phyloP scores from a whole-genome alignment of 805 yeast genomes.

The Alloascoidea hylecoeti region DNA sequence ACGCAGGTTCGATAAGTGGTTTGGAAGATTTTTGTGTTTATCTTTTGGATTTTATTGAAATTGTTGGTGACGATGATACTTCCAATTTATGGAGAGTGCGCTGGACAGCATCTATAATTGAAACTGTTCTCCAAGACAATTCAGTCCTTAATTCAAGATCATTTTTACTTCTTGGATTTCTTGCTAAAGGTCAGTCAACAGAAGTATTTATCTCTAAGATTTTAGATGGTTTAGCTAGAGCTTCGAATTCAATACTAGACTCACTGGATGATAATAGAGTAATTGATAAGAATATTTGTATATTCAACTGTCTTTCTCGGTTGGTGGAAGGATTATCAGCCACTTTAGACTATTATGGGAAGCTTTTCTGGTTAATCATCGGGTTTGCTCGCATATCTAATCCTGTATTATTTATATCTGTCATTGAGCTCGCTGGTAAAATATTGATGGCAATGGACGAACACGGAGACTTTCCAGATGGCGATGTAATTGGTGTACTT shows the following conservation, averaged over 20 bases:
- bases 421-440: constrained; percentile 1
- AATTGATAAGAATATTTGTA: constrained; percentile 21
- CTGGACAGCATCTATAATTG: constrained; percentile 33
- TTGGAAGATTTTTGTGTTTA: constrained; percentile 25
- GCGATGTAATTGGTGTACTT: neutral
- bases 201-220: constrained; percentile 32
- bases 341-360: constrained; percentile 36
- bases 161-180: constrained; percentile 56
- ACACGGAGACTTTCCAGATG: neutral
- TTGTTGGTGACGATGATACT: constrained; percentile 25
- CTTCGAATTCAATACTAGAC: constrained; percentile 3
- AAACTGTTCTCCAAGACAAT: constrained; percentile 27
- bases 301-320: constrained; percentile 29
- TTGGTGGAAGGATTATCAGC: constrained; percentile 33
- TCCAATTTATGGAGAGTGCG: constrained; percentile 29
- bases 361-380: constrained; percentile 5
- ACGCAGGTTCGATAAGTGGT: constrained; percentile 27
- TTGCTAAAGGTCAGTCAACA: constrained; percentile 48
- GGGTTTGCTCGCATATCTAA: neutral
- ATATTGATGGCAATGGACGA: neutral
- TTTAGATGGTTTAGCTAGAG: constrained; percentile 7
- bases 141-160: constrained; percentile 20
- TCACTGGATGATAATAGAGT: constrained; percentile 12
- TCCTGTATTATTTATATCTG: neutral
- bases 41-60: constrained; percentile 26